These are phyloP conservation scores for Paramecium bursaria DNA, from an alignment of 73 alveolate species.

Conservation along the genomic window DNA sequence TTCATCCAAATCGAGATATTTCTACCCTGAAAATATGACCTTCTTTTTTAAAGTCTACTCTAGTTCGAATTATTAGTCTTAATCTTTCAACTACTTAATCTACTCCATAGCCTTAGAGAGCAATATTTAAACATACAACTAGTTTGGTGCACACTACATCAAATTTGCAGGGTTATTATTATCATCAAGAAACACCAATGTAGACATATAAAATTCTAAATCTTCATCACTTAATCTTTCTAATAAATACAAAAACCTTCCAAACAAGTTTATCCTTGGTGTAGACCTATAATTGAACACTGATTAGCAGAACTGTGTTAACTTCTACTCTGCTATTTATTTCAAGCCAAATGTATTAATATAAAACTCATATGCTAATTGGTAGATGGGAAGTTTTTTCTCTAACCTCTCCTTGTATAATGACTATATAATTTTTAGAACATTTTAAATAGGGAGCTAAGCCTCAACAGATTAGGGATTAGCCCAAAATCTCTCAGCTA, in stretches of 20 bases:
- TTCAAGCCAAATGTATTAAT: conserved; percentile 57
- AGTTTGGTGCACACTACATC: conserved; percentile 4
- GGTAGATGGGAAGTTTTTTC: conserved; percentile 22
- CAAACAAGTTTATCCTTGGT: conserved; percentile 13
- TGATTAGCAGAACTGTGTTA: conserved; percentile 20
- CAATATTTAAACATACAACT: not conserved
- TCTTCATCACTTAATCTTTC: conserved; percentile 43
- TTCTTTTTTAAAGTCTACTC: not conserved
- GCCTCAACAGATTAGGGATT: not conserved
- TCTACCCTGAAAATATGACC: not conserved
- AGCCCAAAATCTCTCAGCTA: not conserved
- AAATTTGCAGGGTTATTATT: conserved; percentile 12
- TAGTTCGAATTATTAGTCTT: not conserved
- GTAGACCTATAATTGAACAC: not conserved
- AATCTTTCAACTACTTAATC: not conserved
- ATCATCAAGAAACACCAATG: not conserved
- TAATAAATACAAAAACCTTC: conserved; percentile 7
- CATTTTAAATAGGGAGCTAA: conserved; percentile 8
- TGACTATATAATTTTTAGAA: conserved; percentile 13
- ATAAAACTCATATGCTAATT: conserved; percentile 17
- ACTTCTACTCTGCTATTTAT: conserved; percentile 38
- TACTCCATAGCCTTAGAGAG: conserved; percentile 21
- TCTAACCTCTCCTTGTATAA: conserved; percentile 48
- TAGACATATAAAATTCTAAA: conserved; percentile 39
- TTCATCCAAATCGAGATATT: conserved; percentile 21